Base-by-base conservation (phyloP, 2,329 filamentous ascomycete species). In the Chalara sp. region DNA sequence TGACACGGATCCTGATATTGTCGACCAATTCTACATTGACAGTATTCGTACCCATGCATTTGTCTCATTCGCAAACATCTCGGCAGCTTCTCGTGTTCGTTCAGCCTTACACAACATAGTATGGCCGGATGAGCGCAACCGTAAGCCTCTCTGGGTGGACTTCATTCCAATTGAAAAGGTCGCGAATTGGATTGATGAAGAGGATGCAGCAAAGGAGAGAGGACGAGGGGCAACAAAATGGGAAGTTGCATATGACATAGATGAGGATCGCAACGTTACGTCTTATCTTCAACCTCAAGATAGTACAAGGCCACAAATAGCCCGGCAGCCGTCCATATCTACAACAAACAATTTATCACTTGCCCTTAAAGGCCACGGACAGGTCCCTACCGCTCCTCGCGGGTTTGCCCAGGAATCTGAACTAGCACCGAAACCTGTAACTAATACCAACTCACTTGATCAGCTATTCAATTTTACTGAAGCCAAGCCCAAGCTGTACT, bases 11-110 rank as follows among this genome's bases (percentile, higher is more conserved):
- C 66, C 77, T 5, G 73, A 79, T 35, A 69, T 80, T 10, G 73
- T 96, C 39, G 69, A 77, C 21, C 72, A 80, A 30, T 89, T 95
- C 63, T 89, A 88, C 64, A 76, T 97, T 39, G 92, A 97, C 65
- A 76, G 78, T 32, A 87, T 97, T 62, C 85, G 87, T 56, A 95
- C 91, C 0, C 93, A 99, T 66, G 89, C 89, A 6, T 87, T 96
- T 63, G 86, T 85, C 37, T 72, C 80, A 29, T 92, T 97, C 65
- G 72, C 74, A 43, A 84, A 76, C 44, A 72, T 82, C 7, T 73
- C 83, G 3, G 84, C 86, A 4, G 93, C 93, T 4, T 82, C 84
- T 0, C 80, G 89, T 28, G 90, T 88, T 6, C 86, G 92, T 46
- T 78, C 81, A 7, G 78, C 79, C 2, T 73, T 97, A 2, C 92